These are phyloP conservation scores for Saccharomyces hybrid DNA, from an alignment of 1,139 yeast species.

Conservation along the genomic window DNA sequence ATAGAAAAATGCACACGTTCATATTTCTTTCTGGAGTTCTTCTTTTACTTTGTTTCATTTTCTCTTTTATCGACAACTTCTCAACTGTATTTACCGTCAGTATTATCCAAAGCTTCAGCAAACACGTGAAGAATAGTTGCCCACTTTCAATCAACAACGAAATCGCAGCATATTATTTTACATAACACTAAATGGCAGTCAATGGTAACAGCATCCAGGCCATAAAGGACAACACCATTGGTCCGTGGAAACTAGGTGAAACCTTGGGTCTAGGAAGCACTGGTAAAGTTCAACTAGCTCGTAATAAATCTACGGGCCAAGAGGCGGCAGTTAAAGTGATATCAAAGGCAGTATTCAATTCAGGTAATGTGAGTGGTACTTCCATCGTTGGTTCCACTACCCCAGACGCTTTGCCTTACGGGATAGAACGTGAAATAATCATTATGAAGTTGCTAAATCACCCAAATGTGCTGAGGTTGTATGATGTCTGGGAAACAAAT, in stretches of 20 bases:
- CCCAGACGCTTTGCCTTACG: constrained; percentile 69
- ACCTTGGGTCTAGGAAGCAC: constrained; percentile 94
- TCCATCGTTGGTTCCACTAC: constrained; percentile 37
- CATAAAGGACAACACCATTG: constrained; percentile 43
- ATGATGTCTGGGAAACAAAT: constrained; percentile 97
- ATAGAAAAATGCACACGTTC: neutral
- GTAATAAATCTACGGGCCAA: constrained; percentile 74
- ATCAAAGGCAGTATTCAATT: constrained; percentile 62
- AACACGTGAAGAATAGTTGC: neutral
- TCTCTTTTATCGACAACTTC: neutral
- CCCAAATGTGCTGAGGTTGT: constrained; percentile 85
- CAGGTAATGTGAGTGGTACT: constrained; percentile 15
- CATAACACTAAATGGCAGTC: neutral
- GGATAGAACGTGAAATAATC: constrained; percentile 93
- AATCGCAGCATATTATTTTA: neutral
- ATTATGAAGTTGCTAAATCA: constrained; percentile 86
- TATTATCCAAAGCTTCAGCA: neutral
- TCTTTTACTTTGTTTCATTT: neutral
- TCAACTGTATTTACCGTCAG: neutral
- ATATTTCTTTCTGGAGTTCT: neutral
- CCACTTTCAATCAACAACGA: neutral
- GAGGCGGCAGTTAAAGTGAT: constrained; percentile 96
- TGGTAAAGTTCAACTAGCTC: constrained; percentile 88
- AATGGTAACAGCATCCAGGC: constrained; percentile 14
- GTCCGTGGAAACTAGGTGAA: constrained; percentile 95